These are phyloP conservation scores for Fusarium sp. DNA, from an alignment of 2,329 filamentous ascomycete species.

Conservation along the genomic window DNA sequence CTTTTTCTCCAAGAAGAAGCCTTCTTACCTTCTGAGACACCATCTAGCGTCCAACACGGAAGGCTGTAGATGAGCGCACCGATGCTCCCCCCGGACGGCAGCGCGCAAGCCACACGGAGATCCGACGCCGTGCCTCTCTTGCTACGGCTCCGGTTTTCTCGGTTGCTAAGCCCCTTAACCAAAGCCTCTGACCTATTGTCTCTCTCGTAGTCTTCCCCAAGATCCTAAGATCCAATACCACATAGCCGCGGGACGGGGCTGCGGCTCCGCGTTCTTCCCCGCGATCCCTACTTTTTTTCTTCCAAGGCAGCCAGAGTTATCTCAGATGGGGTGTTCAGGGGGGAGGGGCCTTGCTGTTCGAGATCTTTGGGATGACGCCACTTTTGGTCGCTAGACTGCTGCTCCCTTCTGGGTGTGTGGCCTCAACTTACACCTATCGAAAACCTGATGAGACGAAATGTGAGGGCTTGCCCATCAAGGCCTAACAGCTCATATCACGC, in stretches of 20 bases:
- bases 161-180: background rate
- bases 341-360: background rate
- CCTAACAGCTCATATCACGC: background rate
- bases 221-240: conserved; percentile 5
- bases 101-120: conserved; percentile 10
- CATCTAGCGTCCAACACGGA: conserved; percentile 1
- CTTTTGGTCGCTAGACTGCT: background rate
- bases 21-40: background rate
- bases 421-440: background rate
- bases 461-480: conserved; percentile 5
- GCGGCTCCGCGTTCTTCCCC: conserved; percentile 19
- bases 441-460: conserved; percentile 5
- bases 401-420: background rate
- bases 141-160: background rate
- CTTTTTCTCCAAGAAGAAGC: background rate
- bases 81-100: background rate
- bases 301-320: background rate
- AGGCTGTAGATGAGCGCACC: background rate
- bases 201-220: conserved; percentile 1
- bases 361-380: conserved; percentile 20
- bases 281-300: background rate
- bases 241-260: conserved; percentile 5
- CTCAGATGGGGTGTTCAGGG: background rate
- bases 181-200: background rate
- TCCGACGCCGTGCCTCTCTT: conserved; percentile 3